Percentiles rank a stretch among this genome's conserved stretches.
Evolutionary conservation across 2,329 filamentous ascomycete genomes (phyloP).

Genomic region (Monilinia fructigena): DNA sequence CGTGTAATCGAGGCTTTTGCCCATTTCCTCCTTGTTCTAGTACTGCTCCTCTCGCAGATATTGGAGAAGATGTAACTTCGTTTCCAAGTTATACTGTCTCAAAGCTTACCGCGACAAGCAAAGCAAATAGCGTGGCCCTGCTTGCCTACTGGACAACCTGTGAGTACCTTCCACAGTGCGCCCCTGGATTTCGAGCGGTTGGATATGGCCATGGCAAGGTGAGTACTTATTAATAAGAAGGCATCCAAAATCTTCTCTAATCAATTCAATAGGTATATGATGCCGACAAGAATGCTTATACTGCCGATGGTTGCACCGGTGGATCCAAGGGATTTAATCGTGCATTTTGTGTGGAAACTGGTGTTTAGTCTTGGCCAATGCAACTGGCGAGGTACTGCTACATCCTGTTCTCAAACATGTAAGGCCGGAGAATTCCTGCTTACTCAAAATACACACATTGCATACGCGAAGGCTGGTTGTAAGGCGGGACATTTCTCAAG

Average conservation of each 20-base stretch:
- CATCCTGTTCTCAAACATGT: neutral
- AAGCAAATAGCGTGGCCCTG: neutral
- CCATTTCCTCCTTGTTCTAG: conserved; percentile 2
- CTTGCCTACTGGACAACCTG: conserved; percentile 4
- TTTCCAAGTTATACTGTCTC: neutral
- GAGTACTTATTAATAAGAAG: neutral
- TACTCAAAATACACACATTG: conserved; percentile 6
- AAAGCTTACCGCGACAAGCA: neutral
- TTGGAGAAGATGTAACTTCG: conserved; percentile 2
- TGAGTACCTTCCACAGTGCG: neutral
- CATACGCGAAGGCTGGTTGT: neutral
- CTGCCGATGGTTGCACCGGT: conserved; percentile 4
- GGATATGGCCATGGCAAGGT: conserved; percentile 4
- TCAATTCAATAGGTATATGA: neutral
- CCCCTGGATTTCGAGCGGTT: neutral
- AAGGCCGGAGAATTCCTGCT: neutral
- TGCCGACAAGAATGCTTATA: conserved; percentile 1
- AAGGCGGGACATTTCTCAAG: neutral
- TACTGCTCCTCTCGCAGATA: neutral
- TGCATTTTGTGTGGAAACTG: neutral
- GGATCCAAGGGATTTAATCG: neutral
- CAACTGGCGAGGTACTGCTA: neutral
- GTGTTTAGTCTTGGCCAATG: neutral
- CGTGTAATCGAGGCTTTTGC: neutral
- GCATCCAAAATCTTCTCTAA: neutral